Evolutionary conservation across 2,329 filamentous ascomycete species (phyloP).

Genomic region (Neocatenulostroma microsporum): DNA sequence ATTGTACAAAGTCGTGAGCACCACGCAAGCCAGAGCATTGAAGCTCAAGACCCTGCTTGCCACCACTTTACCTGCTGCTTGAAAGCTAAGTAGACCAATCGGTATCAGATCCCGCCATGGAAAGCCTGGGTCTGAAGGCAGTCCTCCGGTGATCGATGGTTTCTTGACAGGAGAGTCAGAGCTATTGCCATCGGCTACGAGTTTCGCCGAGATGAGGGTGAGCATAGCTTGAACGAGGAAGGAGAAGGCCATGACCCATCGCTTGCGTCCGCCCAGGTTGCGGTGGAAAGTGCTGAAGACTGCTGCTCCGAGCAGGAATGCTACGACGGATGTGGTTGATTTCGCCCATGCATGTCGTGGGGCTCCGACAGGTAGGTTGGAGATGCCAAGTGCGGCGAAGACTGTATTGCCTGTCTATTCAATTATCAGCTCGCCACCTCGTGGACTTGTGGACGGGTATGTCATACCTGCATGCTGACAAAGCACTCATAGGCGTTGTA

Average conservation of each 20-base stretch:
- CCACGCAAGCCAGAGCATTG: constrained; percentile 64
- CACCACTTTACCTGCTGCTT: constrained; percentile 68
- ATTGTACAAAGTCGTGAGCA: constrained; percentile 71
- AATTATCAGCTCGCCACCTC: neutral
- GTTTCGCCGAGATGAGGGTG: constrained; percentile 29
- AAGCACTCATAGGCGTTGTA: constrained; percentile 71
- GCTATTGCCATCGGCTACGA: constrained; percentile 26
- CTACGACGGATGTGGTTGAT: constrained; percentile 57
- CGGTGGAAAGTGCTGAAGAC: constrained; percentile 62
- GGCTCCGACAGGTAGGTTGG: constrained; percentile 26
- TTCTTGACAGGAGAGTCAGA: constrained; percentile 9
- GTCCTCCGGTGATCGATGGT: constrained; percentile 12
- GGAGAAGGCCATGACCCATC: constrained; percentile 51
- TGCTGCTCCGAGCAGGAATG: constrained; percentile 64
- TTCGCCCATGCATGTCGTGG: constrained; percentile 54
- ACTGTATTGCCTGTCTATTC: constrained; percentile 58
- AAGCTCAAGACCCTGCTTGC: constrained; percentile 60
- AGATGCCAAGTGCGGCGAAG: constrained; percentile 63
- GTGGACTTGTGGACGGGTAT: neutral
- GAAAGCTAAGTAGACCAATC: constrained; percentile 62
- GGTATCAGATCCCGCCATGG: constrained; percentile 49
- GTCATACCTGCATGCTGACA: constrained; percentile 63
- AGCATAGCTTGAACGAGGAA: constrained; percentile 33
- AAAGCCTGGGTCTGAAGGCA: constrained; percentile 11
- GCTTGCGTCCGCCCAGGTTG: constrained; percentile 49